Evolutionary conservation across 305 asterid species (phyloP), one percentile per base, ranked within the genome.

Genomic region (Fraxinus sp.): DNA sequence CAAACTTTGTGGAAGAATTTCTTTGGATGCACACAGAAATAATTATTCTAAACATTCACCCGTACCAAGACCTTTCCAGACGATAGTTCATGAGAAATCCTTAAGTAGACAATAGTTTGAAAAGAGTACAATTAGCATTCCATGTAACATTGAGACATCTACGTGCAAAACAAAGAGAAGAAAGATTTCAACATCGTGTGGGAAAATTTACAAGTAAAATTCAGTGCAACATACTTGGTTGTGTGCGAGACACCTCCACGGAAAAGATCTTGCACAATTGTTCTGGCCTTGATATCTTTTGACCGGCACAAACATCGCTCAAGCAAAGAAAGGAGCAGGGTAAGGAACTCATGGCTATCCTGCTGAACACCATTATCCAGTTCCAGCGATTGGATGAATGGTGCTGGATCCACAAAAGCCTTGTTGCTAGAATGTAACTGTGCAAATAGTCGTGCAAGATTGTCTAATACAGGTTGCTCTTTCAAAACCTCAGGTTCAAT

Each of bases 171-270:
- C 71, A 66, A 59, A 70, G 85, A 82, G 85, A 82, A 80, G 73
- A 81, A 77, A n/a, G 36, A 77, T 75, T 35, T 36, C 46, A 74
- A 73, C 83, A 79, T 75, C 20, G 79, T 62, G 73, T 18, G 79
- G 28, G 75, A 41, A 79, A 75, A 57, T 14, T 37, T 59, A 6
- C 79, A 46, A 28, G 30, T 13, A 79, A 62, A 80, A 37, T 57
- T 49, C 24, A 75, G 8, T 24, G 83, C 68, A 82, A 41, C 92
- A 86, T 83, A 93, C 99, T 87, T 91, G 59, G 99, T 96, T 82
- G 93, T 98, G 59, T 96, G 99, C 5, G 98, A 96, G 79, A 96
- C 97, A 75, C 98, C 96, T 87, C 99, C 99, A 9, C 99, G 98
- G 83, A 93, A 96, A 85, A 96, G 98, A 87, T 96, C 97, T 85